Conservation (phyloP, 306 rosid genomes). For the Potentilla sterilis region DNA sequence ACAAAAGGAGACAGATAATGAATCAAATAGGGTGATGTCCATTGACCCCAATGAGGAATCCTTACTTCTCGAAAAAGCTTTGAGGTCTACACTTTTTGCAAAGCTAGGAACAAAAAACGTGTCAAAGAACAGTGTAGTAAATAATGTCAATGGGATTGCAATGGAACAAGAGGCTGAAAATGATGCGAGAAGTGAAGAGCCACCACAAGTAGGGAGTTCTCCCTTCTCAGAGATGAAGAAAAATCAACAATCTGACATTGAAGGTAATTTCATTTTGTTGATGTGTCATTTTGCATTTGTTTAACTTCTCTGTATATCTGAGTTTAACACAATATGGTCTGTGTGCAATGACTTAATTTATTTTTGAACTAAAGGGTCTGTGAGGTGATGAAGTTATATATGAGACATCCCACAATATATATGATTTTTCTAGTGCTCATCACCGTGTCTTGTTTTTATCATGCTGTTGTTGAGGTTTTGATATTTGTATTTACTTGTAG, state of each 20-base stretch:
- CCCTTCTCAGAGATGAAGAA: constrained; percentile 34
- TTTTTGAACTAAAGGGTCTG: not conserved
- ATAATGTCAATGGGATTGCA: constrained; percentile 36
- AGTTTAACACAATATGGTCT: not conserved
- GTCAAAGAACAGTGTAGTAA: constrained; percentile 35
- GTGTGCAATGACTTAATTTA: not conserved
- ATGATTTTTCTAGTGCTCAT: constrained; percentile 11
- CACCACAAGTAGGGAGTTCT: constrained; percentile 22
- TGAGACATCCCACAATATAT: not conserved
- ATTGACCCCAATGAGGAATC: constrained; percentile 52
- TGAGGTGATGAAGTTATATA: not conserved
- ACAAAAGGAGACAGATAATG: constrained; percentile 33
- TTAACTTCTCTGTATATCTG: not conserved
- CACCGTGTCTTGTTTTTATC: constrained; percentile 8
- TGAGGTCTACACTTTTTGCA: constrained; percentile 82
- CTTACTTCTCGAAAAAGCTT: constrained; percentile 75
- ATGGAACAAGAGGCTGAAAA: constrained; percentile 54
- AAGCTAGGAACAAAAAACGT: constrained; percentile 49
- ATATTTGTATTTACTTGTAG: constrained; percentile 36
- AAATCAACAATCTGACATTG: constrained; percentile 25
- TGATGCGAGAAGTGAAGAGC: constrained; percentile 46
- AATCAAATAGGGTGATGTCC: constrained; percentile 32
- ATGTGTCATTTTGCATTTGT: too few species aligned
- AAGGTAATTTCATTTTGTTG: constrained; percentile 40
- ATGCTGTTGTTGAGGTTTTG: constrained; percentile 15